Percentiles rank a stretch among this genome's conserved stretches.
Evolutionary conservation across 495 filamentous ascomycete species (phyloP).

Genomic region (Neurospora sp.): DNA sequence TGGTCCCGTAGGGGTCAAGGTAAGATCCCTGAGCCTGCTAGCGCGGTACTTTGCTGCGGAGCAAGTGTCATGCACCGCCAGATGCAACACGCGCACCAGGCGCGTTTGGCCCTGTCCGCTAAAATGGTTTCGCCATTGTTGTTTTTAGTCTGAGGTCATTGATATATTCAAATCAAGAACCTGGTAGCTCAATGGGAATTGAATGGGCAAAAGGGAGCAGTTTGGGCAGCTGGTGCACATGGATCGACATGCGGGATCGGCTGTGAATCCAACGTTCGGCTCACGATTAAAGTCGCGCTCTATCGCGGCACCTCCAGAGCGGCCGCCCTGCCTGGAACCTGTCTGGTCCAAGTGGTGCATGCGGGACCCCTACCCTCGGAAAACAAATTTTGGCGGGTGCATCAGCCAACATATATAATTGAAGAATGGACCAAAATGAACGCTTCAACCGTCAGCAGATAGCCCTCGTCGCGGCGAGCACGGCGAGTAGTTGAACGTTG

Average conservation of each 20-base stretch:
- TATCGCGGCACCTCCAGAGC: background rate
- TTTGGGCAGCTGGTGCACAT: background rate
- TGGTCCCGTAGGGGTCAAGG: background rate
- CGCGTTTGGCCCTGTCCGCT: background rate
- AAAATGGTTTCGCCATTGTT: background rate
- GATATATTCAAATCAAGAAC: background rate
- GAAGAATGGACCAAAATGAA: constrained; percentile 6
- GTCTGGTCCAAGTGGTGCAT: constrained; percentile 2
- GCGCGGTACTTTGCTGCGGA: constrained; percentile 12
- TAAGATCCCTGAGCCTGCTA: constrained; percentile 12
- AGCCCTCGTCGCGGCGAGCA: constrained; percentile 18
- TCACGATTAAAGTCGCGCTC: background rate
- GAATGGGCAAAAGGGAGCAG: background rate
- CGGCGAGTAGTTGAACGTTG: constrained; percentile 24
- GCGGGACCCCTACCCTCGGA: constrained; percentile 25
- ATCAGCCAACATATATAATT: constrained; percentile 13
- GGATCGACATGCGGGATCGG: background rate
- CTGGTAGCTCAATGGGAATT: background rate
- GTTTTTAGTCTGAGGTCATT: background rate
- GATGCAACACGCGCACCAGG: background rate
- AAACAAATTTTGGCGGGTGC: constrained; percentile 11
- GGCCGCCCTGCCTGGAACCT: constrained; percentile 1
- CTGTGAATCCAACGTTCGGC: background rate
- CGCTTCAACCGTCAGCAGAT: constrained; percentile 12
- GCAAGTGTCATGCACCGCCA: background rate